These are phyloP conservation scores for Candida ortonii DNA, from an alignment of 805 yeast species.

Conservation along the genomic window DNA sequence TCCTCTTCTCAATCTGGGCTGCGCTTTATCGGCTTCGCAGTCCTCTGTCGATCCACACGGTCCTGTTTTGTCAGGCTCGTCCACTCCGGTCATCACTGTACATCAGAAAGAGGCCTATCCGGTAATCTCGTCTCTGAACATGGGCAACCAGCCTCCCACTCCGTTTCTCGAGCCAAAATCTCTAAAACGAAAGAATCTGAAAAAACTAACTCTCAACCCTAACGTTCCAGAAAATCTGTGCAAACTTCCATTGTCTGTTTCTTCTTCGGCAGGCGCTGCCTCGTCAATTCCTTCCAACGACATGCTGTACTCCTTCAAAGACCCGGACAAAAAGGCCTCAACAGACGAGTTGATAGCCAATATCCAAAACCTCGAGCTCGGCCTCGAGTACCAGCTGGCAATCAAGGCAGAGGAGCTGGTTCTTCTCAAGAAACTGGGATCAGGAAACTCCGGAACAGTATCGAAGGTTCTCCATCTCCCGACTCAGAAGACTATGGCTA, in stretches of 20 bases:
- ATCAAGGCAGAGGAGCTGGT: constrained; percentile 67
- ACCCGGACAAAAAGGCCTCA: constrained; percentile 31
- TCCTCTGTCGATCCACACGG: too few species aligned
- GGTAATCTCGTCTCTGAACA: constrained; percentile 9
- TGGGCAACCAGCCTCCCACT: constrained; percentile 15
- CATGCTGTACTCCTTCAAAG: constrained; percentile 19
- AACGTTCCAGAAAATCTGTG: constrained; percentile 2
- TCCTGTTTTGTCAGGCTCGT: too few species aligned
- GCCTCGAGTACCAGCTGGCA: constrained; percentile 51
- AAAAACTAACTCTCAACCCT: constrained; percentile 45
- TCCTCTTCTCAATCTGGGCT: too few species aligned
- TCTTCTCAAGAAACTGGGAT: constrained; percentile 73
- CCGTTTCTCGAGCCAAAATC: constrained; percentile 35
- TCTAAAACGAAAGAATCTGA: constrained; percentile 56
- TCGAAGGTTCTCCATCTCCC: constrained; percentile 86
- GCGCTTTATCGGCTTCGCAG: too few species aligned
- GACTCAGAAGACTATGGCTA: constrained; percentile 84
- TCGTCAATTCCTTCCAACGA: constrained; percentile 17
- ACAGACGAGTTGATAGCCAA: constrained; percentile 40
- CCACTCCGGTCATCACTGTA: too few species aligned
- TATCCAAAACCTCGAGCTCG: constrained; percentile 48
- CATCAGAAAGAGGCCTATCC: constrained; percentile 7
- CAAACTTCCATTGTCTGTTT: constrained; percentile 1
- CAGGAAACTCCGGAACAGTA: constrained; percentile 94
- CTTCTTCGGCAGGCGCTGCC: constrained; percentile 5